Conservation (phyloP, 306 rosid genomes). For the Quercus glauca region DNA sequence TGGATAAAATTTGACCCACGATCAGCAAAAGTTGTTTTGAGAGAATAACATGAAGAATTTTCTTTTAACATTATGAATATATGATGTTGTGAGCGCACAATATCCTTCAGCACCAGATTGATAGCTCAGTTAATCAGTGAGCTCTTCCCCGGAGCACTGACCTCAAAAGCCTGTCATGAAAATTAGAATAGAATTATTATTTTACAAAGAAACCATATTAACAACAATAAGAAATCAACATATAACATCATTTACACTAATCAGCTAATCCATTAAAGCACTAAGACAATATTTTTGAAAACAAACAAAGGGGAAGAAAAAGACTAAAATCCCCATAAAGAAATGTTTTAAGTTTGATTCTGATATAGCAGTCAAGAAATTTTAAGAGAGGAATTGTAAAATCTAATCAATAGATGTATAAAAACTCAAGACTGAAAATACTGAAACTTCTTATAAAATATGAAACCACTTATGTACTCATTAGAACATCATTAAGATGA, state of each 20-base stretch:
- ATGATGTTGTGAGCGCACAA: constrained; percentile 33
- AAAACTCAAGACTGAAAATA: background rate
- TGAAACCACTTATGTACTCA: background rate
- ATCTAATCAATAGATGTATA: background rate
- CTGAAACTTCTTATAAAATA: too few species aligned
- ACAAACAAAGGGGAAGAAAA: background rate
- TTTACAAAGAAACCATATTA: too few species aligned
- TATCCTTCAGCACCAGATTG: constrained; percentile 68
- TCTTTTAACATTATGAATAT: background rate
- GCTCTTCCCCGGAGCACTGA: constrained; percentile 50
- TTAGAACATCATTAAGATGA: too few species aligned
- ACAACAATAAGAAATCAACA: background rate
- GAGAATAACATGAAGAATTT: background rate
- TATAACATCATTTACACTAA: background rate
- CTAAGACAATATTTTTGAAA: background rate
- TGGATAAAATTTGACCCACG: background rate
- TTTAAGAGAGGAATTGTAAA: background rate
- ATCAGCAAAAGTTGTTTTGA: background rate
- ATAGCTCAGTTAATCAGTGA: constrained; percentile 42
- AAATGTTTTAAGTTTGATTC: background rate
- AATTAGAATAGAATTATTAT: constrained; percentile 10
- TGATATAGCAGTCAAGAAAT: background rate
- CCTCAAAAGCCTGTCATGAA: constrained; percentile 62
- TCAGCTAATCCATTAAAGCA: background rate
- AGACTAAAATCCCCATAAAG: background rate